Evolutionary conservation across 805 yeast species (phyloP).

Genomic region (Zygotorulaspora danielsina): DNA sequence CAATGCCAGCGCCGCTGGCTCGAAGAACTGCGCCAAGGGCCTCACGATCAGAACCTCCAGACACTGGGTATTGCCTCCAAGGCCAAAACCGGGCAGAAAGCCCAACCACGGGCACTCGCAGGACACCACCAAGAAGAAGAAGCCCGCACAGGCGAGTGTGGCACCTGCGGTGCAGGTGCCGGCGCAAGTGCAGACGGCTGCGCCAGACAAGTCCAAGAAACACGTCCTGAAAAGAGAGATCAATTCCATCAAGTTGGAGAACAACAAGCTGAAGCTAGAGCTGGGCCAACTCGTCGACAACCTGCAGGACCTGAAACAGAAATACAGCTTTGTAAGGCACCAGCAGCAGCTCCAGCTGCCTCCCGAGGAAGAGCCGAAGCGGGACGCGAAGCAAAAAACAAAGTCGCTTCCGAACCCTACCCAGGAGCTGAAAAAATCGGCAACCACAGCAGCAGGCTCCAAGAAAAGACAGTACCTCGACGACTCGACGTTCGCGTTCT

Average conservation of each 20-base stretch:
- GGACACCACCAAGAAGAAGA: slow-evolving; percentile 2
- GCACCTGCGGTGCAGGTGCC: not conserved
- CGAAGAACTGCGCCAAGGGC: slow-evolving; percentile 21
- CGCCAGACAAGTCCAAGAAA: slow-evolving; percentile 13
- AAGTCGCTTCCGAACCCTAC: not conserved
- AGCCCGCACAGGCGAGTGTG: slow-evolving; percentile 4
- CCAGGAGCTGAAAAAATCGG: not conserved
- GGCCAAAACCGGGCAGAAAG: slow-evolving; percentile 71
- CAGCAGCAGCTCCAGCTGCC: too few relatives aligned
- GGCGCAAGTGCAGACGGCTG: not conserved
- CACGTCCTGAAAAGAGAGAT: slow-evolving; percentile 25
- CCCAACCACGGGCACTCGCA: slow-evolving; percentile 30
- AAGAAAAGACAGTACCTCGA: slow-evolving; percentile 14
- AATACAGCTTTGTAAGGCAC: slow-evolving; percentile 8
- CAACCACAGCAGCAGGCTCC: not conserved
- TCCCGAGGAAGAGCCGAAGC: slow-evolving; percentile 1
- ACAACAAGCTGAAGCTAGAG: slow-evolving; percentile 25
- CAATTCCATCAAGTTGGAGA: slow-evolving; percentile 22
- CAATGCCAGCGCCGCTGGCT: slow-evolving; percentile 14
- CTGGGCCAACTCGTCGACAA: slow-evolving; percentile 24
- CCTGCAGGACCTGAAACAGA: slow-evolving; percentile 25
- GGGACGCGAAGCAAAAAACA: not conserved
- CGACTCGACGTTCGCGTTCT: slow-evolving; percentile 17
- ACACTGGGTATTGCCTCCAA: slow-evolving; percentile 80
- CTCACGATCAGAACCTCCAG: slow-evolving; percentile 55